Evolutionary conservation across 495 filamentous ascomycete genomes (phyloP).

Genomic region (Talaromyces thailandensis): DNA sequence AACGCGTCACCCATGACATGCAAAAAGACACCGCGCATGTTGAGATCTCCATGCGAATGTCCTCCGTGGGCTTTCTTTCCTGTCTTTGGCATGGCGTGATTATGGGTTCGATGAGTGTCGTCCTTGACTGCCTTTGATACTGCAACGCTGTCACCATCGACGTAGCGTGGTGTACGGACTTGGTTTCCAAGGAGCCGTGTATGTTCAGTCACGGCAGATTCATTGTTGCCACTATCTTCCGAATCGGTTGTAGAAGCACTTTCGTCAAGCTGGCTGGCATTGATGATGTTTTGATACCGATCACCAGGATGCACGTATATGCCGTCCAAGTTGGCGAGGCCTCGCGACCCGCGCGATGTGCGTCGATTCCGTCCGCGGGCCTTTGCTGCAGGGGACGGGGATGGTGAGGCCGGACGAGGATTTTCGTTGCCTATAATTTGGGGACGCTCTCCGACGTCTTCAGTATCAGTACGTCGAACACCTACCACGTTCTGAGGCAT

Average conservation of each 20-base stretch:
- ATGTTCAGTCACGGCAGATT: slow-evolving; percentile 28
- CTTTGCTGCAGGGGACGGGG: neutral
- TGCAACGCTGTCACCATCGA: slow-evolving; percentile 21
- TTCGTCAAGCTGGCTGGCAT: slow-evolving; percentile 50
- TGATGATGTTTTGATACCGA: slow-evolving; percentile 85
- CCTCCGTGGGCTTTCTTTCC: slow-evolving; percentile 50
- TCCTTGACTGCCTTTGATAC: slow-evolving; percentile 14
- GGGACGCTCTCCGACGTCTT: slow-evolving; percentile 37
- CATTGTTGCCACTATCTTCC: slow-evolving; percentile 42
- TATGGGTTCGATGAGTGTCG: slow-evolving; percentile 47
- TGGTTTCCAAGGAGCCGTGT: slow-evolving; percentile 26
- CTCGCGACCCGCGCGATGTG: slow-evolving; percentile 41
- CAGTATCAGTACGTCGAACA: slow-evolving; percentile 9
- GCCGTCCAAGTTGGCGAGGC: slow-evolving; percentile 53
- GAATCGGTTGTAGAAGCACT: slow-evolving; percentile 46
- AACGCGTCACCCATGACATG: slow-evolving; percentile 95
- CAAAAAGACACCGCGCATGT: slow-evolving; percentile 95
- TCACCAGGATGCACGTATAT: slow-evolving; percentile 83
- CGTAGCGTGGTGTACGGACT: slow-evolving; percentile 25
- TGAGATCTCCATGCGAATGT: slow-evolving; percentile 80
- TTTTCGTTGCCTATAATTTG: slow-evolving; percentile 14
- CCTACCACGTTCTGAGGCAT: slow-evolving; percentile 22
- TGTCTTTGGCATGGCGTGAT: slow-evolving; percentile 70
- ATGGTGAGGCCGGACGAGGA: slow-evolving; percentile 24
- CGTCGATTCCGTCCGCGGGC: slow-evolving; percentile 17